Evolutionary conservation across 2,329 filamentous ascomycete genomes (phyloP).

Genomic region (Whalleya microplaca): DNA sequence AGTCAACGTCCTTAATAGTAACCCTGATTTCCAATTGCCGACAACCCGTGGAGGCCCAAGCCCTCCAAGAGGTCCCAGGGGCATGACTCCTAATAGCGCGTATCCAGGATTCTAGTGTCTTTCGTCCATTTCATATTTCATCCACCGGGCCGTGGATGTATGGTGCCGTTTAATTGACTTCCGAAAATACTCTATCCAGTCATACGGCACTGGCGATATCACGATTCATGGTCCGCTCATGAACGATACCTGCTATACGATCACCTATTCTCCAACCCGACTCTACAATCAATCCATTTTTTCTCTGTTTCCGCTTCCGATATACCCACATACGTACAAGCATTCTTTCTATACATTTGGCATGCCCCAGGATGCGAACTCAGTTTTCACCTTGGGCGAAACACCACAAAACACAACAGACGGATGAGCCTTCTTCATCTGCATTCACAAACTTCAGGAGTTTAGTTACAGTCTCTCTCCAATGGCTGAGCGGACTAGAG

Average conservation of each 20-base stretch:
- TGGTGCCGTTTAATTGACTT: not conserved
- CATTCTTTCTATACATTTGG: conserved; percentile 12
- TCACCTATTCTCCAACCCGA: conserved; percentile 2
- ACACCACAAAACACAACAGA: conserved; percentile 3
- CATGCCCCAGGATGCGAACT: conserved; percentile 1
- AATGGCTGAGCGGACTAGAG: not conserved
- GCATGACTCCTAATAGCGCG: conserved; percentile 57
- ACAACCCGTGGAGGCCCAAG: conserved; percentile 39
- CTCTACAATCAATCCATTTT: conserved; percentile 8
- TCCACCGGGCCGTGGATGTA: not conserved
- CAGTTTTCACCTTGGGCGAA: conserved; percentile 11
- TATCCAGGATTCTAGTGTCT: conserved; percentile 48
- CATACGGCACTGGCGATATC: not conserved
- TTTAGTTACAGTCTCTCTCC: not conserved
- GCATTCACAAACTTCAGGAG: conserved; percentile 6
- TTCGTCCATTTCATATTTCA: conserved; percentile 4
- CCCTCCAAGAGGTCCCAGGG: conserved; percentile 36
- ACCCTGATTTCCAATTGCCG: conserved; percentile 84
- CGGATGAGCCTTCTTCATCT: not conserved
- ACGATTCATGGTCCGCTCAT: conserved; percentile 1
- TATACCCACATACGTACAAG: conserved; percentile 20
- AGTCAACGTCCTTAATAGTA: conserved; percentile 75
- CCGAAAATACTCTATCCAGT: not conserved
- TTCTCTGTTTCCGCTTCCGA: conserved; percentile 16
- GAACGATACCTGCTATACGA: conserved; percentile 7